Evolutionary conservation across 768 basidiomycete genomes (phyloP).

Genomic region (Antrodiella citrinella): DNA sequence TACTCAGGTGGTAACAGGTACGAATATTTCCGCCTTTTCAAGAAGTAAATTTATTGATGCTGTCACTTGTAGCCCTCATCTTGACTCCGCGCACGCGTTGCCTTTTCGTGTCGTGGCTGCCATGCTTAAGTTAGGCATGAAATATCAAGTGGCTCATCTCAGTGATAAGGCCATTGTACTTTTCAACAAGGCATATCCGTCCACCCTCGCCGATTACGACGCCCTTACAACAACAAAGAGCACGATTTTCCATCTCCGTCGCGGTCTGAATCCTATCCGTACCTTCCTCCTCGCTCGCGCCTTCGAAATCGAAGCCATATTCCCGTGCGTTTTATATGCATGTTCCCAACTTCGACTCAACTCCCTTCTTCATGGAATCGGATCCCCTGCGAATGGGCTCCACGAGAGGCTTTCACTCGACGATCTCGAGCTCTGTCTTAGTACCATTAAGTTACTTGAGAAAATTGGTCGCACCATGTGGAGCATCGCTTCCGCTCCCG

Average conservation of each 20-base stretch:
- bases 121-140: too few relatives aligned
- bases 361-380: conserved; percentile 4
- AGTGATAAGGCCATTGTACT: too few relatives aligned
- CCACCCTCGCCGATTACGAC: too few relatives aligned
- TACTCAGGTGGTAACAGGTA: too few relatives aligned
- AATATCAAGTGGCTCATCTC: too few relatives aligned
- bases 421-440: background rate
- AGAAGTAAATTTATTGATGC: too few relatives aligned
- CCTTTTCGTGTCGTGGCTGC: too few relatives aligned
- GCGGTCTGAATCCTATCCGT: background rate
- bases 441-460: background rate
- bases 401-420: background rate
- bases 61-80: too few relatives aligned
- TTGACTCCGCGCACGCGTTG: too few relatives aligned
- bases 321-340: background rate
- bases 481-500: background rate
- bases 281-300: background rate
- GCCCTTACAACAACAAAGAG: background rate
- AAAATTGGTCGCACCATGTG: background rate
- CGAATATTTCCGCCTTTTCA: too few relatives aligned
- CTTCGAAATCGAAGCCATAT: background rate
- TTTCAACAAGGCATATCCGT: too few relatives aligned
- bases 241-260: background rate
- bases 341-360: background rate
- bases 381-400: background rate